These are phyloP conservation scores for Pseudomonodictys pantanalensis DNA, from an alignment of 495 filamentous ascomycete species.

Conservation along the genomic window DNA sequence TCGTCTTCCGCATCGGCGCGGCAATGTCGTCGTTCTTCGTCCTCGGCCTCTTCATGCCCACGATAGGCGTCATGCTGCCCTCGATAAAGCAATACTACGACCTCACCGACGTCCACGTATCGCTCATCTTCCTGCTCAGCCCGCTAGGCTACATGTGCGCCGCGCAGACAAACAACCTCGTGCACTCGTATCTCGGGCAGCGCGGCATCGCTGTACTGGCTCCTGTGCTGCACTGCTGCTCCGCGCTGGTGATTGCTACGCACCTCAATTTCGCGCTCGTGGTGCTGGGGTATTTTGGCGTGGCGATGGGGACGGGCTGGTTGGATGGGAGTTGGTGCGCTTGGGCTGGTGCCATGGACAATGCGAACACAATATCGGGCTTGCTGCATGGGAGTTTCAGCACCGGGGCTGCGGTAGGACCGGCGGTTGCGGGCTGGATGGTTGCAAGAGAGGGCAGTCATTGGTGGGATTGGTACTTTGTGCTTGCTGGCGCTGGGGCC, in stretches of 20 bases:
- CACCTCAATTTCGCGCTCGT: constrained; percentile 16
- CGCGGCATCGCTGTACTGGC: constrained; percentile 15
- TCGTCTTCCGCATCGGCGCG: constrained; percentile 7
- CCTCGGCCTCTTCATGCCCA: constrained; percentile 17
- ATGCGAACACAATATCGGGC: constrained; percentile 8
- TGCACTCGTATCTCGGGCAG: constrained; percentile 14
- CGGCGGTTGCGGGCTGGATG: neutral
- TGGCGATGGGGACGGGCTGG: constrained; percentile 10
- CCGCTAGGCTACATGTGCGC: constrained; percentile 20
- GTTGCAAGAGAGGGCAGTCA: neutral
- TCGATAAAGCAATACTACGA: constrained; percentile 11
- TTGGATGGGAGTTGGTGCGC: constrained; percentile 22
- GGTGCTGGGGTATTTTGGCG: constrained; percentile 5
- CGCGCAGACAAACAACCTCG: constrained; percentile 3
- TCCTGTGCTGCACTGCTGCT: constrained; percentile 14
- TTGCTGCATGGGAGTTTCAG: constrained; percentile 21
- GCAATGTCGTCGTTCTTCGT: constrained; percentile 25
- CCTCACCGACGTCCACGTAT: constrained; percentile 20
- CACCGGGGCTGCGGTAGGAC: constrained; percentile 13
- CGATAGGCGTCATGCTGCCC: constrained; percentile 24
- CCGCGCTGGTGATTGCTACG: neutral
- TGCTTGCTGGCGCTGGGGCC: neutral
- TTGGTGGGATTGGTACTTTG: constrained; percentile 22
- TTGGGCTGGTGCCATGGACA: constrained; percentile 9
- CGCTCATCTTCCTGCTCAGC: constrained; percentile 16